Percentiles rank a stretch among this genome's conserved stretches.
phyloP scores from a whole-genome alignment of 2,329 filamentous ascomycete species.

The Diaporthe longicolla region DNA sequence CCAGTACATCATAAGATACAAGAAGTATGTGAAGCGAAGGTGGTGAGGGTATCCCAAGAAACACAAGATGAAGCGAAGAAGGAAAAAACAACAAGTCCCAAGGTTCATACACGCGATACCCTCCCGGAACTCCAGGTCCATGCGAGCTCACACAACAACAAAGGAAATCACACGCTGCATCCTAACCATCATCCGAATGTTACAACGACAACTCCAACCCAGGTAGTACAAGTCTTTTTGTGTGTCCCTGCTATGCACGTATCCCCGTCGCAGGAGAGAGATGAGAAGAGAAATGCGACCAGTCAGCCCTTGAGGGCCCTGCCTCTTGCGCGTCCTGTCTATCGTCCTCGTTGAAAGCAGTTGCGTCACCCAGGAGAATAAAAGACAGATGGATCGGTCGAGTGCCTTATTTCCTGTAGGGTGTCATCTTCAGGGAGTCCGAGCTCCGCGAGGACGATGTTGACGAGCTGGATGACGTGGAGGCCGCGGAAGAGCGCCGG shows the following conservation, averaged over 20 bases:
- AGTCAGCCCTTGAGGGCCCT: slow-evolving; percentile 11
- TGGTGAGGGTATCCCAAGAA: slow-evolving; percentile 21
- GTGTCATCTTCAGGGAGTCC: slow-evolving; percentile 36
- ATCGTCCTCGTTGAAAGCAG: neutral
- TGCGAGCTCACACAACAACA: neutral
- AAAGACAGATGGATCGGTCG: too few relatives aligned
- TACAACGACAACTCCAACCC: slow-evolving; percentile 7
- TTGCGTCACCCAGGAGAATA: neutral
- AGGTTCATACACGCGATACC: slow-evolving; percentile 29
- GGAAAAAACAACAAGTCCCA: neutral
- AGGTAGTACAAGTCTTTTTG: slow-evolving; percentile 23
- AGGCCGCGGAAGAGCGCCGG: slow-evolving; percentile 36
- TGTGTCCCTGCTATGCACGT: slow-evolving; percentile 21
- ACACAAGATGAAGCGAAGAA: neutral
- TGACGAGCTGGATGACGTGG: slow-evolving; percentile 32
- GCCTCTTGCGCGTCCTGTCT: slow-evolving; percentile 1
- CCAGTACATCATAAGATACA: neutral
- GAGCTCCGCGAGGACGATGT: slow-evolving; percentile 12
- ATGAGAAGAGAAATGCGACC: neutral
- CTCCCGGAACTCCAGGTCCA: slow-evolving; percentile 26
- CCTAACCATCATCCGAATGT: slow-evolving; percentile 11
- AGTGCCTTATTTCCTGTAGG: slow-evolving; percentile 22
- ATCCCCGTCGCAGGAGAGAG: neutral
- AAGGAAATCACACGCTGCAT: slow-evolving; percentile 19
- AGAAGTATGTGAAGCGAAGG: slow-evolving; percentile 18